Evolutionary conservation across 805 yeast genomes (phyloP).

Genomic region (Yamadazyma scolyti): DNA sequence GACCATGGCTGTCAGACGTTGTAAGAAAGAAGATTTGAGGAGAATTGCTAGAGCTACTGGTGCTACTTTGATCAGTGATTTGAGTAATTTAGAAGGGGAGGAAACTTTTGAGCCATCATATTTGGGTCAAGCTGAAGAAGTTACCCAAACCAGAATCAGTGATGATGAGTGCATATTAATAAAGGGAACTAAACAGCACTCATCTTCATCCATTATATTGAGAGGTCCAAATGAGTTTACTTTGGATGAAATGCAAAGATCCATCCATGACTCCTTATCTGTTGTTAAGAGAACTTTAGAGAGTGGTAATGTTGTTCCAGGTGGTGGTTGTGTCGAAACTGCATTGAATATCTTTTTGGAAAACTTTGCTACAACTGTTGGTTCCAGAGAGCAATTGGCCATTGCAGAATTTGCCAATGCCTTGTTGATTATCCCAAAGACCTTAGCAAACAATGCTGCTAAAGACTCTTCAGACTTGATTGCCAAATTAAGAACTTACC

Average conservation of each 20-base stretch:
- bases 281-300: constrained; percentile 96
- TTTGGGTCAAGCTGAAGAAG: constrained; percentile 88
- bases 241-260: constrained; percentile 97
- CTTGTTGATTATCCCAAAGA: constrained; percentile 88
- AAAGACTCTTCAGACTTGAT: constrained; percentile 93
- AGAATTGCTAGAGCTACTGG: constrained; percentile 98
- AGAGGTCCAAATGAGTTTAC: constrained; percentile 96
- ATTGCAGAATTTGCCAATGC: constrained; percentile 96
- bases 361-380: constrained; percentile 96
- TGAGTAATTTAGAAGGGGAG: constrained; percentile 94
- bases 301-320: constrained; percentile 92
- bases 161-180: constrained; percentile 96
- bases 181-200: constrained; percentile 86
- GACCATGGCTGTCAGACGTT: constrained; percentile 94
- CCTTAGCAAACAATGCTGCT: constrained; percentile 95
- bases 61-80: constrained; percentile 79
- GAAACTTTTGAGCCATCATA: constrained; percentile 83
- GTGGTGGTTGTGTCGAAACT: constrained; percentile 99
- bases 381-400: constrained; percentile 95
- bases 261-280: constrained; percentile 87
- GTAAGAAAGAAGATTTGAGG: constrained; percentile 93
- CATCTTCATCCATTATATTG: constrained; percentile 84
- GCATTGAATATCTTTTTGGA: constrained; percentile 93
- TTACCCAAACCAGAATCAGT: constrained; percentile 82
- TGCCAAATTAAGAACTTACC: constrained; percentile 93